Evolutionary conservation across 2,329 filamentous ascomycete species (phyloP).

Genomic region (Samsoniella hepiali): DNA sequence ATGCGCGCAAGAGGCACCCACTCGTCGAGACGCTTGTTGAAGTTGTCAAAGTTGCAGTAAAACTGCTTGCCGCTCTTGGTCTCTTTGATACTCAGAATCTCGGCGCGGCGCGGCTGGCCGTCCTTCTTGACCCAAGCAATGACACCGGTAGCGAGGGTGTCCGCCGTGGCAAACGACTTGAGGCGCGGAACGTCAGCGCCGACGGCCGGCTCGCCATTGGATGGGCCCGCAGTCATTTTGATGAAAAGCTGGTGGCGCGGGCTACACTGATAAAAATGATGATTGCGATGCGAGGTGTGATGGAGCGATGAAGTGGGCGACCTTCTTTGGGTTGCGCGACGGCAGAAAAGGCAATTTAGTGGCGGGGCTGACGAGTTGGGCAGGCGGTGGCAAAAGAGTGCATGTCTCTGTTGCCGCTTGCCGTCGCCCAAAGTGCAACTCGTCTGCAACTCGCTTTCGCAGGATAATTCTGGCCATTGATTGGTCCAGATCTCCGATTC

Average conservation of each 20-base stretch:
- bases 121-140: conserved; percentile 66
- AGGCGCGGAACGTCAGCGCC: conserved; percentile 58
- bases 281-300: background rate
- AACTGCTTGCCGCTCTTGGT: conserved; percentile 85
- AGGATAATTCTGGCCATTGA: too few species aligned
- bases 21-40: conserved; percentile 84
- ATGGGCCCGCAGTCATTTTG: conserved; percentile 50
- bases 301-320: background rate
- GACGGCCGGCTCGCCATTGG: conserved; percentile 50
- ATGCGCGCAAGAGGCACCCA: conserved; percentile 84
- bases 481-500: too few species aligned
- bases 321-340: background rate
- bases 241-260: background rate
- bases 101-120: conserved; percentile 82
- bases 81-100: conserved; percentile 92
- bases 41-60: conserved; percentile 97
- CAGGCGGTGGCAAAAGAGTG: conserved; percentile 11
- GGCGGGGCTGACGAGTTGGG: conserved; percentile 10
- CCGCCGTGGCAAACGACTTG: conserved; percentile 79
- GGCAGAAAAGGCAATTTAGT: conserved; percentile 11
- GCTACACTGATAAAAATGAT: conserved; percentile 3
- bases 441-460: too few species aligned
- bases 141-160: conserved; percentile 65
- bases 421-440: too few species aligned
- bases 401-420: too few species aligned